Evolutionary conservation across 108 stramenopile species (phyloP), one percentile per base, ranked within the genome.

Genomic region (Ochromonas danica): DNA sequence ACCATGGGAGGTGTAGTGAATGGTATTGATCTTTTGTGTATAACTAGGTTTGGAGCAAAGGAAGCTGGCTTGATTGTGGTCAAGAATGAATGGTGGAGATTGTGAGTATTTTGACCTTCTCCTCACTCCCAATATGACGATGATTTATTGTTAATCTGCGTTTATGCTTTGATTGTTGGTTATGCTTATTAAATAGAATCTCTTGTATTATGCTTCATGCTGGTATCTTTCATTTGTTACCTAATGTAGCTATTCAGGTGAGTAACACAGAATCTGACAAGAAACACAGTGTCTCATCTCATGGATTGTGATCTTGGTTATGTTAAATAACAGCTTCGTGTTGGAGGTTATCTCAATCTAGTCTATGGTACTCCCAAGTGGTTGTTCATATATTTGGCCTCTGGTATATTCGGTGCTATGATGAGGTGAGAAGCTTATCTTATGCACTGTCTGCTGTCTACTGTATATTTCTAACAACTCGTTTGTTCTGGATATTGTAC

Each of bases 341-440:
- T 75, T 10, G 72, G 72, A 6, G 72, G 72, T 31, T 75, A 75
- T 41, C 72, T 75, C 31, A 75, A 75, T 36, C 40, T 75, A 27
- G 72, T 75, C 40, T 75, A 30, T 36, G 72, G 72, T 25, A 75
- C 72, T 36, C 72, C 72, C 31, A 45, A 75, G 40, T 75, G 72
- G 72, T 41, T 75, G 25, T 39, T 6, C 31, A 60, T 75, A 38
- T 75, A 75, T 36, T 75, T 75, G 14, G 40, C 40, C 3, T 75
- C 72, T 33, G 72, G 72, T 31, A 75, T 75, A 6, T 75, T 35
- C 40, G 72, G 72, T 27, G 51, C 28, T 6, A 75, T 70, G 67
- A 38, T 6, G 14, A 70, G 67, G 67, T 70, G 41, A 14, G 40
- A 14, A 22, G 45, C 45, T 51, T 6, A 14, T 14, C 6, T 22